Evolutionary conservation across 2,329 filamentous ascomycete species (phyloP), one percentile per base, ranked within the genome.

Genomic region (Pyrenophora teres): DNA sequence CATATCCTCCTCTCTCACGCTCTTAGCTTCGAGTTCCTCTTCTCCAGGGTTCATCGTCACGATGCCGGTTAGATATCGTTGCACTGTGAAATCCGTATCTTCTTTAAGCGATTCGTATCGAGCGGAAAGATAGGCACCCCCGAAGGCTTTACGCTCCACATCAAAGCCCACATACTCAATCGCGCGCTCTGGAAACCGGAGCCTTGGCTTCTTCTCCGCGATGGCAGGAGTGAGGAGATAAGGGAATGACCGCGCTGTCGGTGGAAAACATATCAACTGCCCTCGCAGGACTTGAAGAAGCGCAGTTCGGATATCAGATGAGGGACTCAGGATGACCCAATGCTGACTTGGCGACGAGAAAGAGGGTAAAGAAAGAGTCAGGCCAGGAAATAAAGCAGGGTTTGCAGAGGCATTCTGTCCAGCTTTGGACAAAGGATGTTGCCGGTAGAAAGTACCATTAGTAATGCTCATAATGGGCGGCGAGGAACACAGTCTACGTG

Each of bases 91-190:
- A 72, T 97, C 94, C 1, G 89, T 95, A 46, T 86, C 87, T 74
- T 97, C 93, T 27, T 90, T 82, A 32, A 88, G 80, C 52, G 89
- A 92, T 78, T 99, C 94, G 71, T 97, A 99, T 33, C 94, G 82
- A 13, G 92, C 92, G 52, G 90, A 92, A 15, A 97, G 77, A 70
- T 97, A 97, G 4, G 91, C 87, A 2, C 82, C 80, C 5, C 83
- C 76, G 12, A 83, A 76, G 41, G 80, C 76, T 5, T 81, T 81
- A 21, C 85, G 81, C 62, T 92, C 89, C 2, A 85, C 86, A 67
- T 91, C 89, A 67, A 97, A 97, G 0, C 94, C 93, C 8, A 97
- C 92, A 78, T 96, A 93, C 62, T 87, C 87, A 51, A 99, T 88
- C 0, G 91, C 91, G 59, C 81, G 80, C 10, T 79, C 79, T 0